Conservation (phyloP, 2,329 filamentous ascomycete species). For the Botryotinia convoluta region DNA sequence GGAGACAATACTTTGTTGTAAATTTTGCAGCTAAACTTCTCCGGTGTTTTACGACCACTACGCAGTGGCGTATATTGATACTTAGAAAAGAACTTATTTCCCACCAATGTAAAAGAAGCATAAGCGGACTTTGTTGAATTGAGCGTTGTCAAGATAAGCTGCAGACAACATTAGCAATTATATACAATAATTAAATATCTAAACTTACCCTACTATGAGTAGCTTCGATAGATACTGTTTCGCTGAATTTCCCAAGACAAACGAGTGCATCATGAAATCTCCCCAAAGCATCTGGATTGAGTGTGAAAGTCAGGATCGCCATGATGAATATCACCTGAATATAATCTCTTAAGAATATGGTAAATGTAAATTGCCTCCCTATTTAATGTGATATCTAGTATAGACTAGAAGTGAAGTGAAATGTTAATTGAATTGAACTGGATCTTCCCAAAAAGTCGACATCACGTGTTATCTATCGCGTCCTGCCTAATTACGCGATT, state of each 20-base stretch:
- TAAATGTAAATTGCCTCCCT: background rate
- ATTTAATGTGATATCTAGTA: background rate
- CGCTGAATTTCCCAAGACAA: slow-evolving; percentile 76
- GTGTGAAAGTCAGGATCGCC: slow-evolving; percentile 67
- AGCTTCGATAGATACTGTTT: slow-evolving; percentile 69
- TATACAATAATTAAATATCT: background rate
- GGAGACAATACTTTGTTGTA: slow-evolving; percentile 58
- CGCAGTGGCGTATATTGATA: slow-evolving; percentile 61
- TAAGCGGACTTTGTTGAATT: slow-evolving; percentile 82
- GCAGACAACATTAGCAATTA: slow-evolving; percentile 22
- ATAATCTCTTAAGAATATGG: background rate
- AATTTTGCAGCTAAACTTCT: slow-evolving; percentile 71
- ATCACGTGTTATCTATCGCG: slow-evolving; percentile 3
- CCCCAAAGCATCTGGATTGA: slow-evolving; percentile 69
- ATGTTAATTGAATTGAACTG: background rate
- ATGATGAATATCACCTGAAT: slow-evolving; percentile 40
- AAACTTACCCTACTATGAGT: slow-evolving; percentile 32
- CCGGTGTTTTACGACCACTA: slow-evolving; percentile 25
- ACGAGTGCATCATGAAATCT: slow-evolving; percentile 70
- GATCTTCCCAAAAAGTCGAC: background rate
- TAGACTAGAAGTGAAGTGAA: background rate
- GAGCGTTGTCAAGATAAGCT: slow-evolving; percentile 72
- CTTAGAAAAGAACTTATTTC: slow-evolving; percentile 67
- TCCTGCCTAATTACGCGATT: slow-evolving; percentile 1
- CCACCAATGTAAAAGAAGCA: slow-evolving; percentile 66